These are phyloP conservation scores for Exophiala xenobiotica DNA, from an alignment of 2,329 filamentous ascomycete species.

Conservation along the genomic window DNA sequence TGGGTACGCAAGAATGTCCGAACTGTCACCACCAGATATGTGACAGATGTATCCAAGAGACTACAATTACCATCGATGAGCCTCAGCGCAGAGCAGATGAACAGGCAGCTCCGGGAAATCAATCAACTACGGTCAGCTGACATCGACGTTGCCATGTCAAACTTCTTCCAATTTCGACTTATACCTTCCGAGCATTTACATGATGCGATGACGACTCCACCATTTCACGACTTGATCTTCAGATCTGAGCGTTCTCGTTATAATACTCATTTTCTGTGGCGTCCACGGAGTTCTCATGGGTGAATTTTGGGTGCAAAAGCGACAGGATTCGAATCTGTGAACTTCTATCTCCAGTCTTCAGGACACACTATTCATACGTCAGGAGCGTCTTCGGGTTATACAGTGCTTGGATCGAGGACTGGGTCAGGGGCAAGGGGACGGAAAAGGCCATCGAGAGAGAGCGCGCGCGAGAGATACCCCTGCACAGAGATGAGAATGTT, in stretches of 20 bases:
- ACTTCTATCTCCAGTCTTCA: not conserved
- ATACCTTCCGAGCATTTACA: slow-evolving; percentile 21
- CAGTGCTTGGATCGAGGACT: not conserved
- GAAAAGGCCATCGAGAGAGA: too few species aligned
- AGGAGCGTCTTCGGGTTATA: not conserved
- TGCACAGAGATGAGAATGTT: too few species aligned
- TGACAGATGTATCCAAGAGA: slow-evolving; percentile 24
- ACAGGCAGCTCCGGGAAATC: not conserved
- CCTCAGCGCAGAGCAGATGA: not conserved
- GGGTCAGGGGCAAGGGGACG: too few species aligned
- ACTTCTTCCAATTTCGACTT: not conserved
- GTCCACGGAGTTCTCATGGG: slow-evolving; percentile 7
- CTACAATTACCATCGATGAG: slow-evolving; percentile 17
- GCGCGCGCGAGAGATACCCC: too few species aligned
- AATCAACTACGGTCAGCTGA: slow-evolving; percentile 11
- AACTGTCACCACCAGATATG: slow-evolving; percentile 29
- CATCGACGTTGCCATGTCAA: not conserved
- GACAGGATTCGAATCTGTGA: not conserved
- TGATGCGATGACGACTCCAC: slow-evolving; percentile 22
- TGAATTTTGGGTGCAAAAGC: not conserved
- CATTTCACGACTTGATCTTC: slow-evolving; percentile 12
- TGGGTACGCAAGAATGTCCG: slow-evolving; percentile 20
- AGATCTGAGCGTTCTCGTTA: slow-evolving; percentile 26
- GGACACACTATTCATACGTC: not conserved
- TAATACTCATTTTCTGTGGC: slow-evolving; percentile 8